Conservation (phyloP, 2,329 filamentous ascomycete species). For the Microsporum audouinii region DNA sequence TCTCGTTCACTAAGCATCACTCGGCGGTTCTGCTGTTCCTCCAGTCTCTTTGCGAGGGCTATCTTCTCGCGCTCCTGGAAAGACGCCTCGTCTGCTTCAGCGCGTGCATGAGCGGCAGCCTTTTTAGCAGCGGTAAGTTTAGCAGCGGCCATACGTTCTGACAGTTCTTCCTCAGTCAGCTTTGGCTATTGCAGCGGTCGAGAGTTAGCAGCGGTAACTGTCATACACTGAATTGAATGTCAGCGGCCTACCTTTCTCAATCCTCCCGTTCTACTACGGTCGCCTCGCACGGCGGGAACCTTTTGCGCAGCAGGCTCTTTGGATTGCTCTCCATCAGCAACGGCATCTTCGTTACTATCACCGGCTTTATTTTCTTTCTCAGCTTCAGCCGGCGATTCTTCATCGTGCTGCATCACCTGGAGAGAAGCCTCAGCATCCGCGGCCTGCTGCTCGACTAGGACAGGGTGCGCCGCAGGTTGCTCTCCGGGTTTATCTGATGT, state of each 20-base stretch:
- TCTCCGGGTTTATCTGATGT: neutral
- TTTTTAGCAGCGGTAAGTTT: conserved; percentile 50
- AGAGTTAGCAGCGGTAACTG: neutral
- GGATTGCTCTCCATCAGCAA: neutral
- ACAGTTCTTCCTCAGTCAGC: conserved; percentile 54
- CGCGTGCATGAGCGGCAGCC: conserved; percentile 50
- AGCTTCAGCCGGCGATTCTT: neutral
- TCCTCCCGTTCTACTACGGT: conserved; percentile 44
- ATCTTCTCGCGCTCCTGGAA: conserved; percentile 54
- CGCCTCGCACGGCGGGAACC: conserved; percentile 42
- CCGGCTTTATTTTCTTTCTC: neutral
- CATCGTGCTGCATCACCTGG: neutral
- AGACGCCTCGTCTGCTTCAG: conserved; percentile 55
- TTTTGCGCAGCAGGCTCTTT: conserved; percentile 20
- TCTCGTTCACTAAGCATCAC: conserved; percentile 54
- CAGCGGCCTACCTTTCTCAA: conserved; percentile 33
- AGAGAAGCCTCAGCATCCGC: neutral
- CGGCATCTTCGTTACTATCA: neutral
- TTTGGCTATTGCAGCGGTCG: conserved; percentile 40
- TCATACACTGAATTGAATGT: neutral
- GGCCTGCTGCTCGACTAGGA: neutral
- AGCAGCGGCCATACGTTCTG: conserved; percentile 49
- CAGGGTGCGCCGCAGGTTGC: neutral
- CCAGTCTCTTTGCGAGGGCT: conserved; percentile 43
- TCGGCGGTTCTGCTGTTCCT: conserved; percentile 41